Conservation (phyloP, 768 basidiomycete genomes). For the Hemileccinum rubropunctum region DNA sequence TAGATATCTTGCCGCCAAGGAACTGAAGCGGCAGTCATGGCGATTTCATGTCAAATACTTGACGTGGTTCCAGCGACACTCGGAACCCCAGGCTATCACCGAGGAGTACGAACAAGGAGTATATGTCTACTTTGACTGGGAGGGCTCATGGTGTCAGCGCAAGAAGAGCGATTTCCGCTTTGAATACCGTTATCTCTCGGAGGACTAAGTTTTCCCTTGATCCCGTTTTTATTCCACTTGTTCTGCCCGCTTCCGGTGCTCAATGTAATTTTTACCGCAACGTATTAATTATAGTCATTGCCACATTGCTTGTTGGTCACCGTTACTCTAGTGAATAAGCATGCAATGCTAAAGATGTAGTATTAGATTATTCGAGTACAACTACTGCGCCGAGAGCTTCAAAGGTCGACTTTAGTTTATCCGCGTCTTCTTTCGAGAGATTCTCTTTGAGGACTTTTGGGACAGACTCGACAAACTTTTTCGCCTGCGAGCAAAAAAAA, state of each 20-base stretch:
- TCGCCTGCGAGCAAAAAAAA: constrained; percentile 59
- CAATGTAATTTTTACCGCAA: constrained; percentile 26
- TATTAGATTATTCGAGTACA: constrained; percentile 63
- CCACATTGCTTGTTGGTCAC: constrained; percentile 13
- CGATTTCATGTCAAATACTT: constrained; percentile 99
- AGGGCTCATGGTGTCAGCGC: constrained; percentile 97
- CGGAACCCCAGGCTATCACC: constrained; percentile 97
- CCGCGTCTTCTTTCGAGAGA: constrained; percentile 94
- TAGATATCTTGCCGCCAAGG: constrained; percentile 93
- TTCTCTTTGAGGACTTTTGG: constrained; percentile 95
- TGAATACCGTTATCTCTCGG: constrained; percentile 92
- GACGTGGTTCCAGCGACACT: constrained; percentile 99
- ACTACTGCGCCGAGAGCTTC: constrained; percentile 87
- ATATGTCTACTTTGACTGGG: constrained; percentile 99
- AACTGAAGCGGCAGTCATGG: constrained; percentile 97
- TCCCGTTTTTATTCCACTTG: constrained; percentile 4
- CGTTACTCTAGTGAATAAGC: constrained; percentile 16
- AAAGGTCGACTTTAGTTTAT: constrained; percentile 92
- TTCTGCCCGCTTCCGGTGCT: constrained; percentile 15
- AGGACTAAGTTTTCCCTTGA: constrained; percentile 44
- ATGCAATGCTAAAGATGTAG: constrained; percentile 11
- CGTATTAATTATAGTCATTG: constrained; percentile 16
- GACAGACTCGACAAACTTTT: constrained; percentile 97
- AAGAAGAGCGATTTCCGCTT: constrained; percentile 98
- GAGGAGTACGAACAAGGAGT: constrained; percentile 99